These are phyloP conservation scores for Botrytis fabae DNA, from an alignment of 2,329 filamentous ascomycete genomes.

Conservation along the genomic window DNA sequence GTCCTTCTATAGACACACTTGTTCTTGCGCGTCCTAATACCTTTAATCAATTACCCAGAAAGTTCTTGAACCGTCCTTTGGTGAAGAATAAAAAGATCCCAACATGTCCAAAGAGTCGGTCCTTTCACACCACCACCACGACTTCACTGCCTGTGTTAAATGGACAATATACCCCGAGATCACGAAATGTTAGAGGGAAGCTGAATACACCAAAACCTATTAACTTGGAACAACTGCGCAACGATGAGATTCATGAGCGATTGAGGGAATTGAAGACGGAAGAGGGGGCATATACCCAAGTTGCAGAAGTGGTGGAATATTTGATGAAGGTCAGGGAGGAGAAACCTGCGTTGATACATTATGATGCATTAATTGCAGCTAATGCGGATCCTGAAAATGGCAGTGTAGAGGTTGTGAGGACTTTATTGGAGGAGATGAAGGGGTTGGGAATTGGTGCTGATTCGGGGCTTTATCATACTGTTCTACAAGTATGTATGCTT, in stretches of 20 bases:
- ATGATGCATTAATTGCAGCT: constrained; percentile 72
- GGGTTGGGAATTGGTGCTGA: constrained; percentile 61
- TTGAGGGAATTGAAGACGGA: constrained; percentile 46
- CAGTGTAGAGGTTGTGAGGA: constrained; percentile 61
- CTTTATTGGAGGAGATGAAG: constrained; percentile 73
- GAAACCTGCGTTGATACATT: constrained; percentile 59
- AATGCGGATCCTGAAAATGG: constrained; percentile 66
- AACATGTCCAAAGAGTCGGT: constrained; percentile 10
- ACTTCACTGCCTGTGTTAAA: neutral
- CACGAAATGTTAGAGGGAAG: neutral
- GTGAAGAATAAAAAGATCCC: constrained; percentile 1
- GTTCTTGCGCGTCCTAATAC: constrained; percentile 26
- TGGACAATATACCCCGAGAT: neutral
- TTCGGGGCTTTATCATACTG: constrained; percentile 66
- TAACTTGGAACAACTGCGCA: neutral
- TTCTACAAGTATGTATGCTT: constrained; percentile 57
- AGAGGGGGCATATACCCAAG: constrained; percentile 44
- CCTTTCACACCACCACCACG: constrained; percentile 2
- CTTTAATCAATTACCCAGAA: constrained; percentile 4
- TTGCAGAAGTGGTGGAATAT: constrained; percentile 54
- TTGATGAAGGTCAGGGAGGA: constrained; percentile 58
- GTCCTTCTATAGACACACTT: constrained; percentile 53
- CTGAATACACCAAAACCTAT: neutral
- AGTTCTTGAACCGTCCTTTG: constrained; percentile 10
- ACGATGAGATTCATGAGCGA: constrained; percentile 48